phyloP scores from a whole-genome alignment of 2,329 filamentous ascomycete species.

The Thelonectria olida region DNA sequence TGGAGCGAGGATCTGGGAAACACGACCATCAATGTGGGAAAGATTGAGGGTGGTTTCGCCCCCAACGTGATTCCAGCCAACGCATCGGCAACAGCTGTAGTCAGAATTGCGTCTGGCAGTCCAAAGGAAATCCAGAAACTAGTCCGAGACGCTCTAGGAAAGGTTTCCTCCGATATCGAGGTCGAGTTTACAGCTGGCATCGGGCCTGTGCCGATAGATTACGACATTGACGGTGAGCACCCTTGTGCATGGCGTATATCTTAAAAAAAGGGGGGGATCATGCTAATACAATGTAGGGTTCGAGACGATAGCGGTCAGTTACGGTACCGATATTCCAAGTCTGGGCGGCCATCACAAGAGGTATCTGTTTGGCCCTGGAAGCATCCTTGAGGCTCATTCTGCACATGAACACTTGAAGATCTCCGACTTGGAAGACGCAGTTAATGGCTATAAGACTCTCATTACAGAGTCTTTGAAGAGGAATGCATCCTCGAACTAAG shows the following conservation, averaged over 20 bases:
- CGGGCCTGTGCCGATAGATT: constrained; percentile 20
- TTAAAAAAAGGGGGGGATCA: not conserved
- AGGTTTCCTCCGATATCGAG: constrained; percentile 2
- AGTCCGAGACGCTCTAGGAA: not conserved
- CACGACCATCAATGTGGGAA: constrained; percentile 84
- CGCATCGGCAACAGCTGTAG: constrained; percentile 1
- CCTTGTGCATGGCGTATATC: too few relatives aligned
- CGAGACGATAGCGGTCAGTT: constrained; percentile 80
- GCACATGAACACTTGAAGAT: constrained; percentile 80
- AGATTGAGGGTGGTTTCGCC: constrained; percentile 77
- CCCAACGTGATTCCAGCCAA: constrained; percentile 80
- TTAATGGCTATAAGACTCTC: constrained; percentile 76
- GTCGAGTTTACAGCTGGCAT: constrained; percentile 20
- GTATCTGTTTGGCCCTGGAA: constrained; percentile 70
- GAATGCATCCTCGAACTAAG: too few relatives aligned
- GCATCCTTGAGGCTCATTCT: constrained; percentile 83
- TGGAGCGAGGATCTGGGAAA: constrained; percentile 78
- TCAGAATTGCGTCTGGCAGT: constrained; percentile 17
- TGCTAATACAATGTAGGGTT: constrained; percentile 61
- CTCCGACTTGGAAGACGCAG: constrained; percentile 76
- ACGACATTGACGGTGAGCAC: constrained; percentile 16
- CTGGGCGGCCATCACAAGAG: constrained; percentile 70
- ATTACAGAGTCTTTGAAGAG: constrained; percentile 59
- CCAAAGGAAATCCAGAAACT: not conserved
- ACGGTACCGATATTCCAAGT: constrained; percentile 88